Base-by-base conservation (phyloP, 805 yeast species). In the Saccharomycodes ludwigii region DNA sequence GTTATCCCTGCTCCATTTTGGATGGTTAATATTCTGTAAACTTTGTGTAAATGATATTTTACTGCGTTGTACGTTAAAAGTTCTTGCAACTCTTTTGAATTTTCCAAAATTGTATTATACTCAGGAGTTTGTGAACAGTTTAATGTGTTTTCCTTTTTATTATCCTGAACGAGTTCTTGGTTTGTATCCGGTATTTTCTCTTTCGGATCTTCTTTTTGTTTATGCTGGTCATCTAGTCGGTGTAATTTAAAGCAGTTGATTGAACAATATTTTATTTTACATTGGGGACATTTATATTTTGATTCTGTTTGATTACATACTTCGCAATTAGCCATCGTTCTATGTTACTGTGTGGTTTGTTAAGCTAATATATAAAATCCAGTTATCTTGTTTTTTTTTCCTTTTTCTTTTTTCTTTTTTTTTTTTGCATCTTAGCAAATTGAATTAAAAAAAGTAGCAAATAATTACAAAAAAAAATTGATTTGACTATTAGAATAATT, bases 181-280 rank as follows among this genome's bases (percentile, higher is more conserved):
- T 4, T 24, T 18, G 11, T 23, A 12, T 14, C 4, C 19, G 4
- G 8, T 8, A 4, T 18, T 24, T 5, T 16, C 18, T 41, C 42
- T 5, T 28, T 18, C 4, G n/a, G 10, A 16, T 22, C 6, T 20
- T 23, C 32, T 26, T 7, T 40, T 12, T 35, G 34, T 8, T 41
- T 41, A 33, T 54, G 64, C 2, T 23, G 41, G 33, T 66, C 74
- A 5, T 35, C 32, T 14, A 39, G 38, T 9, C 32, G 28, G 30
- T 56, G 63, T 21, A 67, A 50, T 46, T 72, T 76, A 45, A 63
- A 77, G 42, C 86, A 77, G 3, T 34, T 40, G n/a, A 77, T 40
- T 0, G 80, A 71, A 47, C 86, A 77, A 40, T 67, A 67, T 32
- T 51, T 48, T 11, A 59, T 42, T 2, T 50, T 52, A 46, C 73